Conservation (phyloP, 345 rosid genomes). For the Eucalyptus cloeziana region DNA sequence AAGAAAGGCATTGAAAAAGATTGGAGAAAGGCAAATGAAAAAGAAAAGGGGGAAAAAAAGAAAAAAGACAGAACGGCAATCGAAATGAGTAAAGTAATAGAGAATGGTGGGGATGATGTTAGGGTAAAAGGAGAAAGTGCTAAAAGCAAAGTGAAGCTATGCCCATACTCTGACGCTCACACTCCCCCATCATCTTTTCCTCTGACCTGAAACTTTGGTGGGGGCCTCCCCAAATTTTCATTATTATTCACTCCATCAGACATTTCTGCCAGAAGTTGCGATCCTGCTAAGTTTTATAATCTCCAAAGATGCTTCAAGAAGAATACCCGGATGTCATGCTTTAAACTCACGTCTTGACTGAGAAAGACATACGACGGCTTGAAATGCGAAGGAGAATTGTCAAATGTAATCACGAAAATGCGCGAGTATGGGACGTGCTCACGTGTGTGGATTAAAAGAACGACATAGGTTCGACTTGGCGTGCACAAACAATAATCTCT, state of each 20-base stretch:
- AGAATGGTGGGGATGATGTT: not conserved
- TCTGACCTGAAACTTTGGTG: constrained; percentile 16
- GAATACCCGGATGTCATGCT: not conserved
- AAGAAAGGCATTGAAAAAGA: not conserved
- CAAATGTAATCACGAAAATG: not conserved
- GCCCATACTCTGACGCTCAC: constrained; percentile 26
- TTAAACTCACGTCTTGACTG: not conserved
- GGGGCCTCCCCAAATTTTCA: not conserved
- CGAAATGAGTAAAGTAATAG: not conserved
- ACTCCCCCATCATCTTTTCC: constrained; percentile 20
- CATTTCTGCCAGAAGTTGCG: not conserved
- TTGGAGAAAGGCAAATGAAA: not conserved
- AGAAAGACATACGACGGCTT: not conserved
- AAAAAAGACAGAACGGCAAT: not conserved
- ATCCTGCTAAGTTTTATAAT: not conserved
- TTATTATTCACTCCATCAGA: not conserved
- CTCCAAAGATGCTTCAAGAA: not conserved
- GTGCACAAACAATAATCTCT: not conserved
- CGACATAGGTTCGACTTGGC: not conserved
- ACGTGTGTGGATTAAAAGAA: not conserved
- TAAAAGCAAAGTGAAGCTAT: not conserved
- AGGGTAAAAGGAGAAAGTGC: not conserved
- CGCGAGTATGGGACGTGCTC: not conserved
- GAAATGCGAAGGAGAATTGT: not conserved
- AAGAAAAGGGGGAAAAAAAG: not conserved